Base-by-base conservation (phyloP, 495 filamentous ascomycete genomes). In the Podospora sp. region DNA sequence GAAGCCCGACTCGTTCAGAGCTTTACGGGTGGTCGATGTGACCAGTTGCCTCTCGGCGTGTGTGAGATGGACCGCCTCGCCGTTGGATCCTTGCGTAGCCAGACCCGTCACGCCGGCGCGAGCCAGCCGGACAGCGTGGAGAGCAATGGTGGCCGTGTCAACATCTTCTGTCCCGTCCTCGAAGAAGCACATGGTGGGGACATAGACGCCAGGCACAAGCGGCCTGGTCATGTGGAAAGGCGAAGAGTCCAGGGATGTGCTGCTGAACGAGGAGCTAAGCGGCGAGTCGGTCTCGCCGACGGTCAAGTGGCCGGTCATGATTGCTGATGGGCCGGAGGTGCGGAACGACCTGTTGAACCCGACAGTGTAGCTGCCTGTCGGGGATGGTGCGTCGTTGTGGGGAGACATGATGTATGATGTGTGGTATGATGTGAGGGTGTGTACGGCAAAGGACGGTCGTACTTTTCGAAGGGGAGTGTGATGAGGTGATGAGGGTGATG, bases 171-270 rank as follows among this genome's bases (percentile, higher is more conserved):
- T 92, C 22, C 83, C 82, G 9, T 87, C 84, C 71, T 94, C 84
- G 78, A 96, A 96, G 82, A 96, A 94, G 74, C 91, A 93, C 82
- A 93, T 88, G 22, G 91, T 94, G 14, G 92, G 92, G 57, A 91
- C 90, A 73, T 96, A 96, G 71, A 93, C 90, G 73, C 92, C 92
- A 33, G 90, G 87, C 29, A 89, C 85, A 52, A 95, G 86, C 52
- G 89, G 86, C 24, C 88, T 87, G 36, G 73, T 77, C 63, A 79
- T 80, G 68, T 82, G 80, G 67, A 83, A 75, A 22, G 76, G 71
- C 4, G 72, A 74, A 21, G 71, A 72, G 11, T 80, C 80, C 65
- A 77, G 67, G 3, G 78, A 79, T 55, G 74, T 77, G 70, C 75
- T 78, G 72, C 79, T 78, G 66, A 72, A 80, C 11, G 79, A 81